Evolutionary conservation across 78 protist species (phyloP), one percentile per base, ranked within the genome.

Genomic region (Dictyostelium brefeldianum): DNA sequence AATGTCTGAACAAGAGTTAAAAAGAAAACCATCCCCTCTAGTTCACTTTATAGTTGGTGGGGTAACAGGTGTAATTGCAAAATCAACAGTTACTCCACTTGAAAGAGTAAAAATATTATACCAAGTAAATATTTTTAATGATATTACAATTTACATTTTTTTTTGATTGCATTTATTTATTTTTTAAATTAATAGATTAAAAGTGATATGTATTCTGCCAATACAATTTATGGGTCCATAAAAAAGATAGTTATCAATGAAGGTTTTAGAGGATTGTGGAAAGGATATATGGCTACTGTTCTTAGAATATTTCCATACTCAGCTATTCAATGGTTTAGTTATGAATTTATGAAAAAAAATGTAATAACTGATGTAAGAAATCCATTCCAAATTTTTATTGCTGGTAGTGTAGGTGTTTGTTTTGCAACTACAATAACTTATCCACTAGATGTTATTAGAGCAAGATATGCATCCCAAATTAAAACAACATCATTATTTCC

Each of bases 381-480:
- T 36, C 12, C 95, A 46, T 31, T 90, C 17, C 78, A 64, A 31
- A 46, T 51, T 3, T 87, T 98, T 31, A 48, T 77, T 12, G 94
- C 96, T 1, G 98, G 99, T 11, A 46, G 98, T 31, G 2, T 27
- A 6, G 98, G 98, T n/a, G 98, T 98, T 17, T 29, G 98, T 25
- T 0, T 27, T 11, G 98, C 98, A 27, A 91, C 79, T 0, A 10
- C 57, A 1, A 12, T 53, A 11, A 98, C 99, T 3, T 98, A 98
- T 67, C 99, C 99, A 27, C 82, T 98, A 20, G 99, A 98, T 73
- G 79, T 97, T 2, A 47, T 96, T 18, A 80, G 98, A 10, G 92
- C 97, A 5, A 22, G 96, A n/a, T 67, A 95, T 46, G 96, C 98
- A 17, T 80, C 65, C 8, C 91, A 90, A 71, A 75, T 71, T 18